Base-by-base conservation (phyloP, 2,329 filamentous ascomycete genomes). In the Botrytis byssoidea region DNA sequence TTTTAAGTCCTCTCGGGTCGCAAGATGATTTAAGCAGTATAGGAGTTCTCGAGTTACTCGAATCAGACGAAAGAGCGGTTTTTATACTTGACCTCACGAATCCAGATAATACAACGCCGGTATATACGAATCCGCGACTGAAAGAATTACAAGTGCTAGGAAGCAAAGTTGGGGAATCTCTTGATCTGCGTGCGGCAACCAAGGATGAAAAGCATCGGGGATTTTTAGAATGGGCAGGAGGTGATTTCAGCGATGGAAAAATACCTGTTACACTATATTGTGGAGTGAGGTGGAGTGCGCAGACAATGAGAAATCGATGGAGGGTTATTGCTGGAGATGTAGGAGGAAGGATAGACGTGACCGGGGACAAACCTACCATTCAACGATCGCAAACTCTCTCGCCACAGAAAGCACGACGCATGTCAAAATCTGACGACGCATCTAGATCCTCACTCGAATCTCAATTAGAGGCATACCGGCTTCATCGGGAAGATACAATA, bases 41-140 rank as follows among this genome's bases (percentile, higher is more conserved):
- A 35, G 77, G 75, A 51, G 48, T 78, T 44, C 57, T 77, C 29
- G 78, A 79, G 51, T 72, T 77, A 8, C 74, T 79, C 61, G 77
- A 77, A 18, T 71, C 74, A 22, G 77, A 78, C 65, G 77, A 78
- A 32, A 73, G 76, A 48, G 75, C 78, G 0, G 71, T 75, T 12
- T 77, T 79, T 44, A 72, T 79, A 25, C 73, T 78, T 59, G 78
- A 79, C 51, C 68, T 78, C 37, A 68, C 68, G 37, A 71, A 72
- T 37, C 3, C 72, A 7, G 57, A 68, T 51, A 72, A 71, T 32
- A 71, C 57, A 1, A 75, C 66, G 32, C 76, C 77, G 4, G 61
- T 75, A 25, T 79, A 77, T 44, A 64, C 71, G 61, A 79, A 78
- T 70, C 51, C 70, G 25, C 75, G 76, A 37, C 42, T 77, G 25